A percentile compares a stretch with the other conserved stretches of the same genome.
Evolutionary conservation across 2,329 filamentous ascomycete genomes (phyloP).

Genomic region (Arachnomyces sp.): DNA sequence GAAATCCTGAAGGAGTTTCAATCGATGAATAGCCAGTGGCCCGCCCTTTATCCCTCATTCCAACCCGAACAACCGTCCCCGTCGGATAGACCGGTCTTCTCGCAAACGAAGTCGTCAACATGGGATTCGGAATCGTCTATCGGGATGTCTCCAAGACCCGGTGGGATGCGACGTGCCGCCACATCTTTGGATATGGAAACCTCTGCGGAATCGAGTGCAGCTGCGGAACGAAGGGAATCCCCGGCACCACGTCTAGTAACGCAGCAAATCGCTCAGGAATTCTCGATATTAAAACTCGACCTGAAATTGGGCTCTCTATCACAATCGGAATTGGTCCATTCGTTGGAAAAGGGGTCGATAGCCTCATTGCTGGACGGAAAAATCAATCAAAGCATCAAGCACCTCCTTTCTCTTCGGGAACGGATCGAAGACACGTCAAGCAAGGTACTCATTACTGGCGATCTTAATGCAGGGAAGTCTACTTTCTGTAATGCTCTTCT

Average conservation of each 20-base stretch:
- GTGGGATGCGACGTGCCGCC: constrained; percentile 58
- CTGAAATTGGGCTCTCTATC: constrained; percentile 79
- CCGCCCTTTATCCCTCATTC: constrained; percentile 79
- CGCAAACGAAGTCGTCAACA: constrained; percentile 17
- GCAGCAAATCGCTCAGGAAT: constrained; percentile 88
- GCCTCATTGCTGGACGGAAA: constrained; percentile 87
- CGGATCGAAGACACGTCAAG: constrained; percentile 95
- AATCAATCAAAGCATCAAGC: constrained; percentile 86
- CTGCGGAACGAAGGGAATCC: constrained; percentile 52
- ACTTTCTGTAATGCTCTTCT: constrained; percentile 98
- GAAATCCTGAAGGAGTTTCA: constrained; percentile 77
- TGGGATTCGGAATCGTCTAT: constrained; percentile 1
- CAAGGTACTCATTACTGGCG: constrained; percentile 92
- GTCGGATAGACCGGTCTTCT: constrained; percentile 27
- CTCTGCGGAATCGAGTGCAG: constrained; percentile 62
- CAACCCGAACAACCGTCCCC: constrained; percentile 21
- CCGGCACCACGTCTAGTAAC: constrained; percentile 77
- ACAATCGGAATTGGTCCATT: constrained; percentile 87
- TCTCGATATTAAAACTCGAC: constrained; percentile 90
- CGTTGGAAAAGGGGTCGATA: constrained; percentile 83
- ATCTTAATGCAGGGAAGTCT: constrained; percentile 94
- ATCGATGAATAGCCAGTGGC: constrained; percentile 85
- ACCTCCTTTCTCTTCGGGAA: constrained; percentile 76
- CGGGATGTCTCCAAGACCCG: constrained; percentile 33
- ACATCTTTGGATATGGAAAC: constrained; percentile 58